phyloP scores from a whole-genome alignment of 331 rosid species.

The Phaseolus coccineus region DNA sequence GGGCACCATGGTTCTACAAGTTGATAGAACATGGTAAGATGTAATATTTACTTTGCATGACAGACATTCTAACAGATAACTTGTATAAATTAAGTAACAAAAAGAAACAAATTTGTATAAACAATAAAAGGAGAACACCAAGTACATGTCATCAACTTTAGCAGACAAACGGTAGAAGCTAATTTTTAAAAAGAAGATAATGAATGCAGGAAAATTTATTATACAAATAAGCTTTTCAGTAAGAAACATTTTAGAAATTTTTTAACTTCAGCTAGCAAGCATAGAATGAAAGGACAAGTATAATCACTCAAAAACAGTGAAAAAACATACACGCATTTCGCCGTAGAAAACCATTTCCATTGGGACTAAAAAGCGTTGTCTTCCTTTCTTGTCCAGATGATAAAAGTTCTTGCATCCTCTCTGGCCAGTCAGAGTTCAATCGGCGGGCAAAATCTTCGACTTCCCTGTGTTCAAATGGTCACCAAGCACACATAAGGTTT shows the following conservation, averaged over 20 bases:
- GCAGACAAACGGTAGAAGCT: constrained; percentile 29
- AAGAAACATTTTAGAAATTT: background rate
- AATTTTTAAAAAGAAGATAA: constrained; percentile 13
- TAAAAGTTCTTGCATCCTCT: constrained; percentile 88
- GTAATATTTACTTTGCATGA: constrained; percentile 24
- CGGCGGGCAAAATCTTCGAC: constrained; percentile 96
- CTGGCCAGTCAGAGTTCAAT: constrained; percentile 95
- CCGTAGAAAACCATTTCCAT: constrained; percentile 62
- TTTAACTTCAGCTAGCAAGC: constrained; percentile 35
- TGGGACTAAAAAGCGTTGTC: constrained; percentile 54
- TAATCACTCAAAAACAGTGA: constrained; percentile 18
- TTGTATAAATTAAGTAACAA: background rate
- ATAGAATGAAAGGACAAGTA: background rate
- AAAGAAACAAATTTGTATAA: constrained; percentile 3
- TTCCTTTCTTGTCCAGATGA: constrained; percentile 78
- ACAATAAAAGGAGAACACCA: background rate
- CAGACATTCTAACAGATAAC: constrained; percentile 22
- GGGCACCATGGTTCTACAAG: constrained; percentile 28
- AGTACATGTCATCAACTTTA: constrained; percentile 27
- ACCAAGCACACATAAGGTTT: constrained; percentile 36
- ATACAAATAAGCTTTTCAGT: background rate
- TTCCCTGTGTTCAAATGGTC: constrained; percentile 70
- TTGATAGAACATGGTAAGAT: constrained; percentile 13
- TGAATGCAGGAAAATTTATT: background rate
- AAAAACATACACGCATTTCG: constrained; percentile 67